phyloP scores from a whole-genome alignment of 2,329 filamentous ascomycete species.

The Elsinoe batatas region DNA sequence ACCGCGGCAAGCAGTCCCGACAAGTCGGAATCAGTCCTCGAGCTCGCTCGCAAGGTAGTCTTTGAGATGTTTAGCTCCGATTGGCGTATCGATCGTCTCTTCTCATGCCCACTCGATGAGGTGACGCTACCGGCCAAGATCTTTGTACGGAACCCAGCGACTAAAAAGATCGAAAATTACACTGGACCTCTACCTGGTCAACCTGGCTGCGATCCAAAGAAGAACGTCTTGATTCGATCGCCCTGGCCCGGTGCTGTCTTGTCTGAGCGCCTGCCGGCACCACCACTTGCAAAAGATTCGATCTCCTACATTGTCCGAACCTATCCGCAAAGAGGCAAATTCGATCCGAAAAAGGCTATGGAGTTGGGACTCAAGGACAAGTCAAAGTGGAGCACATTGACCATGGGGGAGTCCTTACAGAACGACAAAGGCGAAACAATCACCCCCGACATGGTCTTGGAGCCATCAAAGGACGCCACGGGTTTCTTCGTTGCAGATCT shows the following conservation, averaged over 20 bases:
- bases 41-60: conserved; percentile 51
- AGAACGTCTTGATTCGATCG: conserved; percentile 61
- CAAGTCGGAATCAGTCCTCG: conserved; percentile 16
- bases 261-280: conserved; percentile 56
- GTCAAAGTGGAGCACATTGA: conserved; percentile 49
- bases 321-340: conserved; percentile 69
- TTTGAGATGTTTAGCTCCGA: conserved; percentile 67
- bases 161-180: conserved; percentile 60
- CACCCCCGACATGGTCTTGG: conserved; percentile 81
- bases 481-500: conserved; percentile 76
- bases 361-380: conserved; percentile 54
- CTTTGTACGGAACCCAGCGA: conserved; percentile 53
- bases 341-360: conserved; percentile 56
- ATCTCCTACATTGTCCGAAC: conserved; percentile 81
- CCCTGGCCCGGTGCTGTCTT: conserved; percentile 65
- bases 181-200: conserved; percentile 54
- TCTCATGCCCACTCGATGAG: conserved; percentile 55
- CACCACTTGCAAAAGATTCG: conserved; percentile 54
- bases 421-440: conserved; percentile 58
- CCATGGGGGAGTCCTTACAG: conserved; percentile 52
- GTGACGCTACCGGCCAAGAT: conserved; percentile 60
- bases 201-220: conserved; percentile 42
- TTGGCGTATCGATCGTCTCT: conserved; percentile 62
- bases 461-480: conserved; percentile 52
- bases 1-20: conserved; percentile 30